Evolutionary conservation across 208 protist genomes (phyloP), one percentile per base, ranked within the genome.

Genomic region (Trypanosoma theileri): DNA sequence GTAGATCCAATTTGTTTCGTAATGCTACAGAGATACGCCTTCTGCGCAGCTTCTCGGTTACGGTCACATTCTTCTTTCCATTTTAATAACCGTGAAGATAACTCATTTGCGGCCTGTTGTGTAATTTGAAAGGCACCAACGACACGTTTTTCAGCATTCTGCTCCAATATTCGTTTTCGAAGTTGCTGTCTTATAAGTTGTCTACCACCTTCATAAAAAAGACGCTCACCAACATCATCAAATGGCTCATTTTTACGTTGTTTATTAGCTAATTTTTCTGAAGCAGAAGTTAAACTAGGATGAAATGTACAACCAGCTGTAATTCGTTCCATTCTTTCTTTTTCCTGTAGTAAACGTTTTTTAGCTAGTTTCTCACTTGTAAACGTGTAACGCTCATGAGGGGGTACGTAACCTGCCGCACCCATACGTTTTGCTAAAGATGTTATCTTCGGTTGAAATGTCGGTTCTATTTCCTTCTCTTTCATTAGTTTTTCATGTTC

Each of bases 131-230:
- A 67, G 0, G 62, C 72, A 56, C 89, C 85, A n/a, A 94, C 75
- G 3, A 84, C 69, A 26, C 62, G 21, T 19, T 60, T 54, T 54
- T 75, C 73, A 13, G 54, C 72, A 0, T 14, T 24, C 9, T 77
- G 61, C 62, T 80, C 73, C 22, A 77, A 73, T 31, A 83, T 62
- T 14, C 79, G 81, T 55, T 76, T 71, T 1, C 87, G 80, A 6
- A 96, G 78, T 63, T 96, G 90, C 69, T 88, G 85, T 19, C 90
- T 79, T 54, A 96, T 76, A 59, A 91, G 78, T 9, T 80, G 79
- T 64, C 82, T 74, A 1, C 82, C 88, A 12, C 90, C 87, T 17
- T 96, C 90, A 44, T 74, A 76, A 74, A 92, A 93, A 3, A 96
- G 74, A 21, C 90, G 83, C 58, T 93, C 81, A 0, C 79, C 84